These are phyloP conservation scores for Diaporthe ilicicola DNA, from an alignment of 2,329 filamentous ascomycete genomes.

Conservation along the genomic window DNA sequence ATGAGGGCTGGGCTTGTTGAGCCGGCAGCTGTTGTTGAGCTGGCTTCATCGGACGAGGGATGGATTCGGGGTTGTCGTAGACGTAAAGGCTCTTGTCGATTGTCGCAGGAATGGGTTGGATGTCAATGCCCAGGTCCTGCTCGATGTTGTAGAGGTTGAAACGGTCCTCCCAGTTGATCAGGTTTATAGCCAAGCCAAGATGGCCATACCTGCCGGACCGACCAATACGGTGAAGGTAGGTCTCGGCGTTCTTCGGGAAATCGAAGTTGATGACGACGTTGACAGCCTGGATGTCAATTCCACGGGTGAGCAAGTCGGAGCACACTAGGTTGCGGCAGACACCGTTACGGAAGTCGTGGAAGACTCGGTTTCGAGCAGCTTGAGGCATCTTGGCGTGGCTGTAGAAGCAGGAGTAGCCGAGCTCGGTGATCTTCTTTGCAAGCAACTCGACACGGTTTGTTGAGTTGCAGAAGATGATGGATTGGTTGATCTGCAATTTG, in stretches of 20 bases:
- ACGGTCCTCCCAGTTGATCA: conserved; percentile 99
- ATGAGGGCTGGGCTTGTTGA: conserved; percentile 38
- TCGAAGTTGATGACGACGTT: conserved; percentile 99
- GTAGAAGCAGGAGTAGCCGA: conserved; percentile 99
- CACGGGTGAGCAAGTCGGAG: conserved; percentile 95
- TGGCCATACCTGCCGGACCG: conserved; percentile 97
- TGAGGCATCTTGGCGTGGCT: conserved; percentile 99
- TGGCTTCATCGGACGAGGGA: conserved; percentile 77
- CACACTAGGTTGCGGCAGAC: conserved; percentile 98
- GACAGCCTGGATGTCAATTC: conserved; percentile 99
- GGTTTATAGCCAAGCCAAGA: conserved; percentile 95
- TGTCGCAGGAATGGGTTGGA: conserved; percentile 90
- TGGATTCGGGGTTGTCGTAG: conserved; percentile 94
- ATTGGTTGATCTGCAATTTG: conserved; percentile 99
- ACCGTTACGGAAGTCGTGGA: conserved; percentile 98
- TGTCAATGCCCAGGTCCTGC: conserved; percentile 95
- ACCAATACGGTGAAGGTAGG: conserved; percentile 97
- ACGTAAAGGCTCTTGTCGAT: conserved; percentile 99
- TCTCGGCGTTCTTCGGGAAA: conserved; percentile 99
- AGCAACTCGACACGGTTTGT: conserved; percentile 97
- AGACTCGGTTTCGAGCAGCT: conserved; percentile 95
- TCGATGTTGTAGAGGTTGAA: conserved; percentile 99
- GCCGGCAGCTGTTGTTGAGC: conserved; percentile 34
- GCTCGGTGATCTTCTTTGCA: conserved; percentile 98
- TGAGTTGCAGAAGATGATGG: conserved; percentile 99